A percentile compares a stretch with the other conserved stretches of the same genome.
These are phyloP conservation scores for Yarrowia galli DNA, from an alignment of 1,139 yeast species.

Conservation along the genomic window DNA sequence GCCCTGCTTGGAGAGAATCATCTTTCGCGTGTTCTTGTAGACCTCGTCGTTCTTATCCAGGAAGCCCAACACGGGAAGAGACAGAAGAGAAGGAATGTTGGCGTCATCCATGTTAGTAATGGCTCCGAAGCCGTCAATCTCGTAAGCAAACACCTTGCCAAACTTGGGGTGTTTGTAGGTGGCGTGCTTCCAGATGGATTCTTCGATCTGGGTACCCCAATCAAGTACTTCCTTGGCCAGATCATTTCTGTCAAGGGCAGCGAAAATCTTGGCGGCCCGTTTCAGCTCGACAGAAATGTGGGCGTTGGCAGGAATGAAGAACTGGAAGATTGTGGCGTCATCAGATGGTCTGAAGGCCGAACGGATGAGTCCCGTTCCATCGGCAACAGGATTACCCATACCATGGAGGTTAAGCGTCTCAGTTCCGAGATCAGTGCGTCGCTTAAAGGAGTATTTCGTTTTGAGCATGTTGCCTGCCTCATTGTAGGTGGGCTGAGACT, in stretches of 20 bases:
- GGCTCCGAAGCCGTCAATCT: constrained; percentile 88
- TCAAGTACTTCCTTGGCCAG: constrained; percentile 49
- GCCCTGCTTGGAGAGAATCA: constrained; percentile 72
- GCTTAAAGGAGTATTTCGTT: constrained; percentile 67
- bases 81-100: constrained; percentile 79
- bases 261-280: constrained; percentile 47
- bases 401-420: constrained; percentile 84
- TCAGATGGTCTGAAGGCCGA: constrained; percentile 94
- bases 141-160: constrained; percentile 86
- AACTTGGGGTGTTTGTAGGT: constrained; percentile 68
- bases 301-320: constrained; percentile 86
- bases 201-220: constrained; percentile 56
- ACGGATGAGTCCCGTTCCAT: constrained; percentile 71
- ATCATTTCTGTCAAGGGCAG: constrained; percentile 42
- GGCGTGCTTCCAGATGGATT: constrained; percentile 70
- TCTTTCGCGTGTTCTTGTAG: constrained; percentile 78
- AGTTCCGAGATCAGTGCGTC: constrained; percentile 76
- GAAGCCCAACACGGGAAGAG: constrained; percentile 84
- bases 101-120: constrained; percentile 86
- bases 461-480: constrained; percentile 60
- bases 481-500: constrained; percentile 69
- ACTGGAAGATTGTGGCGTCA: constrained; percentile 82
- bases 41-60: constrained; percentile 59
- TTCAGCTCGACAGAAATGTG: constrained; percentile 71
- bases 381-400: constrained; percentile 81